Evolutionary conservation across 78 protist genomes (phyloP).

Genomic region (Dictyostelium discoideum): DNA sequence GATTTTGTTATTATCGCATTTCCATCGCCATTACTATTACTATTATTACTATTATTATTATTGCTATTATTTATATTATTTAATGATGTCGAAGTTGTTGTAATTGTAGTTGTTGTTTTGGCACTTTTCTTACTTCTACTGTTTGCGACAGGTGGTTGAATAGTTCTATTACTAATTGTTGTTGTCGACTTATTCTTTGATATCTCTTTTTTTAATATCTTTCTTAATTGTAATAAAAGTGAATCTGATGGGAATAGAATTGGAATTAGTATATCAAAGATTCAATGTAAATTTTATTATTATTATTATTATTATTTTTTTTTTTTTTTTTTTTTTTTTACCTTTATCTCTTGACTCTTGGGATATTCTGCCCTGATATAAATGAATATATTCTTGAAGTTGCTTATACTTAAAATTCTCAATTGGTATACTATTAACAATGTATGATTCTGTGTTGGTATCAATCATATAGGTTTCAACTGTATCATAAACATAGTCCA

Average conservation of each 20-base stretch:
- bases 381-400: not conserved
- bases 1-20: not conserved
- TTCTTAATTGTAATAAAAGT: not conserved
- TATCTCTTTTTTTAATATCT: constrained; percentile 2
- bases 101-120: not conserved
- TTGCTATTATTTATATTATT: no score
- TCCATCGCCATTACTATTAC: not conserved
- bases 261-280: no score
- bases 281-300: no score
- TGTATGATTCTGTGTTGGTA: not conserved
- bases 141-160: not conserved
- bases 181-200: not conserved
- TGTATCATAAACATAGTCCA: not conserved
- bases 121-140: not conserved
- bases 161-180: not conserved
- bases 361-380: not conserved
- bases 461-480: constrained; percentile 2
- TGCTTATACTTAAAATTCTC: not conserved
- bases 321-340: not conserved
- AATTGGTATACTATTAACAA: not conserved
- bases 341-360: not conserved
- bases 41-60: no score
- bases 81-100: not conserved
- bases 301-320: no score
- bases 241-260: not conserved